Conservation (phyloP, 257 asterid genomes). For the Coffea canephora region DNA sequence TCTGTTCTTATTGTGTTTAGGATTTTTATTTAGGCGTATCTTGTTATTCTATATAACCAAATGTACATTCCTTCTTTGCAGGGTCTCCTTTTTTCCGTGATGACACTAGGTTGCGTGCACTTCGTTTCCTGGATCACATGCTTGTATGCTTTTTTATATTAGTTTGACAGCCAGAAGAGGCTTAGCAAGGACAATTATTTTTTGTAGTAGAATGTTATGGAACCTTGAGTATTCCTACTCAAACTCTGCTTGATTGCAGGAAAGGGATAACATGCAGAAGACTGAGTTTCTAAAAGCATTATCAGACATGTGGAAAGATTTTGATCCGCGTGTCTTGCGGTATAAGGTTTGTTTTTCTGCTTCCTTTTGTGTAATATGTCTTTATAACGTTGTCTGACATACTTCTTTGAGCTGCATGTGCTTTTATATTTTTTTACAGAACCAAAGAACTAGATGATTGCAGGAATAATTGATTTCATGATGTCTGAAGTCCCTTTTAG, state of each 20-base stretch:
- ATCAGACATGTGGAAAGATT: slow-evolving; percentile 99
- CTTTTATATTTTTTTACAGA: neutral
- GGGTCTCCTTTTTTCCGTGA: slow-evolving; percentile 93
- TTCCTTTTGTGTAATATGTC: slow-evolving; percentile 13
- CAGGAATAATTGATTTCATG: neutral
- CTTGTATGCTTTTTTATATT: slow-evolving; percentile 60
- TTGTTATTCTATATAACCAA: neutral
- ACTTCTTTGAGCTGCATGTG: neutral
- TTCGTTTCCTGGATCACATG: slow-evolving; percentile 97
- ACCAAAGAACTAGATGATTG: neutral
- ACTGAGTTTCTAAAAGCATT: slow-evolving; percentile 94
- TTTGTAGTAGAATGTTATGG: neutral
- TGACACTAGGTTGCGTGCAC: slow-evolving; percentile 98
- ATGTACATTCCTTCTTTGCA: slow-evolving; percentile 32
- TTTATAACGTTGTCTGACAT: neutral
- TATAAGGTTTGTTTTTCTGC: slow-evolving; percentile 68
- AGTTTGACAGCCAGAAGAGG: slow-evolving; percentile 7
- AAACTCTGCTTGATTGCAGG: slow-evolving; percentile 55
- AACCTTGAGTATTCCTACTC: neutral
- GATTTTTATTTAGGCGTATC: neutral
- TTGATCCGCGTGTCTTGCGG: slow-evolving; percentile 94
- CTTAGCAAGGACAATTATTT: neutral
- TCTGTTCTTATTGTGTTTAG: neutral
- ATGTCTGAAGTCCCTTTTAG: neutral
- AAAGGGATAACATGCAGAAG: slow-evolving; percentile 98